Base-by-base conservation (phyloP, 345 rosid genomes). In the Arabidopsis arenosa region DNA sequence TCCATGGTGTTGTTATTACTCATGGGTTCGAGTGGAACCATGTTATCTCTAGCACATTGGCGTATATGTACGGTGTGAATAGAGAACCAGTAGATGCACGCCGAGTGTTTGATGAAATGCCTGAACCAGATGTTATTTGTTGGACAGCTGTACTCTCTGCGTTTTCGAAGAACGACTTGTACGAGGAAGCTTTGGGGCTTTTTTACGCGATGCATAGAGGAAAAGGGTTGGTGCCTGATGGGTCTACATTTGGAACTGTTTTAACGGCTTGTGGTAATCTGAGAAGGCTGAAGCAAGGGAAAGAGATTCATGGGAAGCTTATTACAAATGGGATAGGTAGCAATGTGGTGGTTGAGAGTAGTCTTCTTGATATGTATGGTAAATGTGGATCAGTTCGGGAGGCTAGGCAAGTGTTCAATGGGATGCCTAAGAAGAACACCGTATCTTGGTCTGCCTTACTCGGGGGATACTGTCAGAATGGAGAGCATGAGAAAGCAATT, bases 281-380 rank as follows among this genome's bases (percentile, higher is more conserved):
- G 14, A 72, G 85, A 77, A 79, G 86, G 82, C 72, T 84, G 82
- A 90, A 78, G 72, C 96, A 88, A 76, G 97, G 98, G 30, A 89
- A 83, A 75, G 86, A 92, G 77, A 81, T 92, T 58, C 98, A 94
- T 73, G 90, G 88, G 37, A 86, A 73, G 85, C 81, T 86, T 37
- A 57, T 90, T 26, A 75, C 82, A 0, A 80, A 48, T 28, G 97
- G 95, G 59, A 78, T 84, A 43, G 63, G 78, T 26, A 83, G 88
- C 56, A 82, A 87, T 57, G 93, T 94, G 32, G 73, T 88, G 35
- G 89, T 90, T 3, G 91, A 86, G 79, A 94, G 97, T 77, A 89
- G 93, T 67, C 92, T 94, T 41, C 83, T 94, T 56, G 96, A 92
- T 85, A 92, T 94, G 97, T 94, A 92, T 71, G 98, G 93, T 49